These are phyloP conservation scores for Xylaria hypoxylon DNA, from an alignment of 2,329 filamentous ascomycete species.

Conservation along the genomic window DNA sequence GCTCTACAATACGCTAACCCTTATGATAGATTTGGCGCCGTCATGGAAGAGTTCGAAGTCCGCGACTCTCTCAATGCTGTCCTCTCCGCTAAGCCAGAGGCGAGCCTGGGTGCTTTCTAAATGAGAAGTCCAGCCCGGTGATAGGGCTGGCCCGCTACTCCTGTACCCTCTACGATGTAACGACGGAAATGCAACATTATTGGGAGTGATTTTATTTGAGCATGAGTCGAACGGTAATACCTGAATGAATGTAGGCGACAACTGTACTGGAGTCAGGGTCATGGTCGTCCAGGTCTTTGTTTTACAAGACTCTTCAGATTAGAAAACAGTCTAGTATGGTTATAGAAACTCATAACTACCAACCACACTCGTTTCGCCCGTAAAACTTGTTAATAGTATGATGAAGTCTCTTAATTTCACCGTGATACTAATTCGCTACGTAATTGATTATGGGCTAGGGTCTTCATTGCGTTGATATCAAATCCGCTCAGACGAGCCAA, in stretches of 20 bases:
- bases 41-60: slow-evolving; percentile 76
- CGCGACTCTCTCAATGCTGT: slow-evolving; percentile 81
- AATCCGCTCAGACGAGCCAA: neutral
- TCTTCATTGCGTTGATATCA: neutral
- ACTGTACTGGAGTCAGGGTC: slow-evolving; percentile 23
- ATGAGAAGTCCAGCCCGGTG: slow-evolving; percentile 1
- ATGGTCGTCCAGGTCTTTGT: slow-evolving; percentile 6
- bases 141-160: slow-evolving; percentile 23
- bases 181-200: slow-evolving; percentile 32
- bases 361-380: neutral
- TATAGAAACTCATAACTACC: slow-evolving; percentile 9
- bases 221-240: slow-evolving; percentile 21
- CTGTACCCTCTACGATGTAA: slow-evolving; percentile 39
- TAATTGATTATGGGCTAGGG: neutral
- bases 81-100: slow-evolving; percentile 68
- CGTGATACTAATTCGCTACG: neutral
- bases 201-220: slow-evolving; percentile 6
- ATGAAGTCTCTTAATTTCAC: neutral
- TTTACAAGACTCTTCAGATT: slow-evolving; percentile 4
- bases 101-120: slow-evolving; percentile 42
- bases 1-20: slow-evolving; percentile 32
- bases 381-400: neutral
- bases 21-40: slow-evolving; percentile 67
- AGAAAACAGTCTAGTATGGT: slow-evolving; percentile 3
- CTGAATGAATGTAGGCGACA: slow-evolving; percentile 17